These are phyloP conservation scores for Jimgerdemannia flammicorona DNA, from an alignment of 192 early-diverging fungal species.

Conservation along the genomic window DNA sequence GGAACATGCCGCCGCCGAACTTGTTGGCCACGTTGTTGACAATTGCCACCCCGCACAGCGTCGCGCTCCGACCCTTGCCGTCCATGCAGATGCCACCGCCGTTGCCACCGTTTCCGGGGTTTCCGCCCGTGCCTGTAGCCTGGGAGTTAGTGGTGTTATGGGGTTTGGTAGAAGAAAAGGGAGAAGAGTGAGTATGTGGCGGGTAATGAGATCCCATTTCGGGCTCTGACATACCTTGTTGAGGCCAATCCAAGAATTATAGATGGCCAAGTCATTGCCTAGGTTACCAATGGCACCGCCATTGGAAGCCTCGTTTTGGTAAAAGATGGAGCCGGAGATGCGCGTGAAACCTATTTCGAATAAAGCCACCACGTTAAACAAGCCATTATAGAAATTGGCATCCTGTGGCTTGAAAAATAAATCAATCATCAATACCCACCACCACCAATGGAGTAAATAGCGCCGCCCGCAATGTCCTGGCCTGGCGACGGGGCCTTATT, in stretches of 20 bases:
- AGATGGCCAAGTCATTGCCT: conserved; percentile 3
- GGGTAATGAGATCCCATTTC: not conserved
- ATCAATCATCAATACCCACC: not conserved
- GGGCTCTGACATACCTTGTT: not conserved
- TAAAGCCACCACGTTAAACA: too few relatives aligned
- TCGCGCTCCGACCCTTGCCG: not conserved
- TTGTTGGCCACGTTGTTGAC: conserved; percentile 2
- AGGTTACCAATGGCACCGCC: conserved; percentile 8
- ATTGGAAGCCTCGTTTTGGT: conserved; percentile 1
- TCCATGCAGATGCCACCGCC: conserved; percentile 4
- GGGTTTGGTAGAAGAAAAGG: not conserved
- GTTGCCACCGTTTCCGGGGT: conserved; percentile 1
- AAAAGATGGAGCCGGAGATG: not conserved
- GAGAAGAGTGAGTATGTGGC: not conserved
- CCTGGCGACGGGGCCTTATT: conserved; percentile 1
- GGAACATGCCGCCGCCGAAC: conserved; percentile 1
- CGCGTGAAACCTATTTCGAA: not conserved
- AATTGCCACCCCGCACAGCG: not conserved
- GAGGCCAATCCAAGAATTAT: not conserved
- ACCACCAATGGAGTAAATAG: conserved; percentile 5
- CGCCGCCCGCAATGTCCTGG: conserved; percentile 4
- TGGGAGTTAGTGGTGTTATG: not conserved
- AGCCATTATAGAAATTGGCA: too few relatives aligned
- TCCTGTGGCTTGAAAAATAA: not conserved
- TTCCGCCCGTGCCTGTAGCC: conserved; percentile 1